phyloP scores from a whole-genome alignment of 2,329 filamentous ascomycete species.

The Sporothrix pseudoabietina region DNA sequence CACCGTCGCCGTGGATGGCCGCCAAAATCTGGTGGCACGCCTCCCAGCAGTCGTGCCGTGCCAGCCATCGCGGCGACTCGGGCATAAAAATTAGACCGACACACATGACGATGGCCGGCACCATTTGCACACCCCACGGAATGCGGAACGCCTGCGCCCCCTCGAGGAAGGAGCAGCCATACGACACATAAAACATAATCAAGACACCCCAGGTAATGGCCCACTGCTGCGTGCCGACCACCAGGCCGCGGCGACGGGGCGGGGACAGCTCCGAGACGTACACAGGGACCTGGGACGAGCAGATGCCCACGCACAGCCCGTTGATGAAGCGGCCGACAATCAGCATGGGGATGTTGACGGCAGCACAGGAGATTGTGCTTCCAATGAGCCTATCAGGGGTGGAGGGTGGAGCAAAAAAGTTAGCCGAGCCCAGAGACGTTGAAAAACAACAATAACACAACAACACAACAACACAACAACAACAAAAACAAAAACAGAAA shows the following conservation, averaged over 20 bases:
- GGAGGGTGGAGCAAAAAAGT: neutral
- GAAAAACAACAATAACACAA: neutral
- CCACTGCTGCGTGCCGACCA: conserved; percentile 50
- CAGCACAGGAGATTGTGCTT: conserved; percentile 50
- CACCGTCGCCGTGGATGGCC: conserved; percentile 8
- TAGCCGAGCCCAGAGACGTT: neutral
- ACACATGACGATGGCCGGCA: conserved; percentile 16
- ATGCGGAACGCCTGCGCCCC: neutral
- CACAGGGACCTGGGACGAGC: conserved; percentile 70
- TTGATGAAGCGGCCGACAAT: conserved; percentile 71
- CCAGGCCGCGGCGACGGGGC: conserved; percentile 49
- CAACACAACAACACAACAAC: neutral
- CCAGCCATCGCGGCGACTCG: conserved; percentile 20
- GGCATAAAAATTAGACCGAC: conserved; percentile 18
- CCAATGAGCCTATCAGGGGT: conserved; percentile 45
- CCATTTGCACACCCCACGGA: neutral
- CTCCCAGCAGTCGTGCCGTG: conserved; percentile 20
- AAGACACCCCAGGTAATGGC: conserved; percentile 44
- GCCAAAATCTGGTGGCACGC: conserved; percentile 1
- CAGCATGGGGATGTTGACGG: conserved; percentile 56
- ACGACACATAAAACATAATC: conserved; percentile 53
- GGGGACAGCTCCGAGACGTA: conserved; percentile 67
- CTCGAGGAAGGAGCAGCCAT: conserved; percentile 49
- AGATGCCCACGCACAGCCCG: conserved; percentile 71
- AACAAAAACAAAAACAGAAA: neutral